Conservation (phyloP, 2,329 filamentous ascomycete genomes). For the Fusarium avenaceum region DNA sequence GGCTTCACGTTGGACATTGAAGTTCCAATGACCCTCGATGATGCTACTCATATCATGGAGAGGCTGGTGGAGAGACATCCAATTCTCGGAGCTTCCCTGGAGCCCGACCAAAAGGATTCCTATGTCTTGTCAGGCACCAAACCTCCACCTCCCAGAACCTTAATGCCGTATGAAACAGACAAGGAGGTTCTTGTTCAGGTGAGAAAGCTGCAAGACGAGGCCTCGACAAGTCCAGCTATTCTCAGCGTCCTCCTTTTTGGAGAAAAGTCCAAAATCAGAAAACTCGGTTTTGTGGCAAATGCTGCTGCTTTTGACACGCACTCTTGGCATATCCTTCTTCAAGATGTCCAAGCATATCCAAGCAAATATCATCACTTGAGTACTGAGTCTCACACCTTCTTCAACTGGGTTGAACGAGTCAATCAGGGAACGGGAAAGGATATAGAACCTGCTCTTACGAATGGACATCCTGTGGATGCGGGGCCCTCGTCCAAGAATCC, state of each 20-base stretch:
- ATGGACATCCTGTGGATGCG: neutral
- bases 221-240: neutral
- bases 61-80: neutral
- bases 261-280: neutral
- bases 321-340: neutral
- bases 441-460: neutral
- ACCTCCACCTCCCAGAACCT: neutral
- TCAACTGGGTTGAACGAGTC: neutral
- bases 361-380: neutral
- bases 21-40: neutral
- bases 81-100: neutral
- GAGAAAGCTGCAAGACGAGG: neutral
- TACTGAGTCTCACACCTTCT: neutral
- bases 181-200: neutral
- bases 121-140: neutral
- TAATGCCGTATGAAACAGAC: neutral
- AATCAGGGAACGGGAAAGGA: neutral
- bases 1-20: neutral
- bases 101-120: neutral
- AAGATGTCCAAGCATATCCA: neutral
- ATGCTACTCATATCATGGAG: neutral
- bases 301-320: neutral
- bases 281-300: neutral
- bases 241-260: neutral
- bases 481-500: neutral